Percentiles rank a stretch among this genome's conserved stretches.
Conservation (phyloP, 805 yeast species). For the Yamadazyma sp. region DNA sequence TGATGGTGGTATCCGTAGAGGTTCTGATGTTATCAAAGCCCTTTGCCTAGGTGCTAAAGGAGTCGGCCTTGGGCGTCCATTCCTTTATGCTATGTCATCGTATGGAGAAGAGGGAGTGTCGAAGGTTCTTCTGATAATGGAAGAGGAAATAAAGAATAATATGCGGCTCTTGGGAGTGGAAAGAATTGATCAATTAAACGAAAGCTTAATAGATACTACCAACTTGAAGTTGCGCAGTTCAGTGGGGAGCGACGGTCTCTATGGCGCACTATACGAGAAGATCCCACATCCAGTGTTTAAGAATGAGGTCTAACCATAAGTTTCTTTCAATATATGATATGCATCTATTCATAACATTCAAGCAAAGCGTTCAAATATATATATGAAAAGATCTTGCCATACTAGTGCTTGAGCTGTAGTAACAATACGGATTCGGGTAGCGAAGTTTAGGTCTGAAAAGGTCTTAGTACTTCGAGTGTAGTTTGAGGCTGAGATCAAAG, state of each 20-base stretch:
- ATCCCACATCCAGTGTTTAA: slow-evolving; percentile 11
- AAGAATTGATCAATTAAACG: slow-evolving; percentile 48
- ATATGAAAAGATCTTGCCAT: no score
- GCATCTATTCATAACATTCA: no score
- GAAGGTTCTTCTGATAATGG: slow-evolving; percentile 56
- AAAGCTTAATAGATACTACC: slow-evolving; percentile 30
- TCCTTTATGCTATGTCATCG: slow-evolving; percentile 58
- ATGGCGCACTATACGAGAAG: slow-evolving; percentile 15
- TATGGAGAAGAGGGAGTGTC: slow-evolving; percentile 66
- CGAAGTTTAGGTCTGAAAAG: no score
- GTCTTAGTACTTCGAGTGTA: no score
- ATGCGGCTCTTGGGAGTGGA: slow-evolving; percentile 79
- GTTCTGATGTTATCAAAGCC: slow-evolving; percentile 64
- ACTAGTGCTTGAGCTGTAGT: no score
- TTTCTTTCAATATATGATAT: no score
- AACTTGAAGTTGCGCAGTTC: slow-evolving; percentile 27
- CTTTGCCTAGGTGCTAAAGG: slow-evolving; percentile 68
- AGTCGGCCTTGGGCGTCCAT: slow-evolving; percentile 67
- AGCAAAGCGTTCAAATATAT: no score
- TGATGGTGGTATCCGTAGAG: slow-evolving; percentile 71
- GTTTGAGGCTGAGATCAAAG: no score
- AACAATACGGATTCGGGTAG: no score
- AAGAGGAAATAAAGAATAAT: slow-evolving; percentile 69
- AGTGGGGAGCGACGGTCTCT: slow-evolving; percentile 12
- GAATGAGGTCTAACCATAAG: slow-evolving; percentile 4